Conservation (phyloP, 2,329 filamentous ascomycete genomes). For the Herpotrichia juniperi region DNA sequence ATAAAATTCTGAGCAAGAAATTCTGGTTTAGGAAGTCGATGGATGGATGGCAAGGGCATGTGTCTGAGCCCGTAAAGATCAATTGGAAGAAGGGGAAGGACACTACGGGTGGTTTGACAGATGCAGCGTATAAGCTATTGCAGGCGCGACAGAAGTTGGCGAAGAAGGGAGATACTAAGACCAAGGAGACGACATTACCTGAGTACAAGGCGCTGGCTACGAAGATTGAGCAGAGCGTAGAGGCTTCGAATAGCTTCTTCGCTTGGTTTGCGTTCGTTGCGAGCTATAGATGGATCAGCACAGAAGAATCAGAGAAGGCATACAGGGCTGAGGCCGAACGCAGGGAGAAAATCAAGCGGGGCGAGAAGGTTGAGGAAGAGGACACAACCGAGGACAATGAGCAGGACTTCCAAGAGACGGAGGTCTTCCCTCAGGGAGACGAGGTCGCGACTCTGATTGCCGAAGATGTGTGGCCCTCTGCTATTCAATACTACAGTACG, state of each 20-base stretch:
- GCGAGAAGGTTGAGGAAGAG: conserved; percentile 46
- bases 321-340: conserved; percentile 65
- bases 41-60: conserved; percentile 74
- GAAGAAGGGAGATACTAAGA: conserved; percentile 25
- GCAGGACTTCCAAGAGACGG: conserved; percentile 70
- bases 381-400: conserved; percentile 66
- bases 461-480: conserved; percentile 88
- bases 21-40: conserved; percentile 81
- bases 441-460: conserved; percentile 79
- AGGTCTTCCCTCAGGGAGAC: conserved; percentile 88
- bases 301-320: conserved; percentile 72
- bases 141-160: conserved; percentile 60
- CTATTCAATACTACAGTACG: conserved; percentile 91
- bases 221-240: conserved; percentile 62
- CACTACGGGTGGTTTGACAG: conserved; percentile 78
- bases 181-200: conserved; percentile 60
- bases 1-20: conserved; percentile 83
- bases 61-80: conserved; percentile 88
- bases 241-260: conserved; percentile 80
- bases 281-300: conserved; percentile 69
- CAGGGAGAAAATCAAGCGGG: conserved; percentile 53
- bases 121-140: conserved; percentile 72
- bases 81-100: conserved; percentile 79
- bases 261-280: conserved; percentile 80
- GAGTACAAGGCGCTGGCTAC: conserved; percentile 62